Base-by-base conservation (phyloP, 2,329 filamentous ascomycete species). In the Hypoxylon sp. region DNA sequence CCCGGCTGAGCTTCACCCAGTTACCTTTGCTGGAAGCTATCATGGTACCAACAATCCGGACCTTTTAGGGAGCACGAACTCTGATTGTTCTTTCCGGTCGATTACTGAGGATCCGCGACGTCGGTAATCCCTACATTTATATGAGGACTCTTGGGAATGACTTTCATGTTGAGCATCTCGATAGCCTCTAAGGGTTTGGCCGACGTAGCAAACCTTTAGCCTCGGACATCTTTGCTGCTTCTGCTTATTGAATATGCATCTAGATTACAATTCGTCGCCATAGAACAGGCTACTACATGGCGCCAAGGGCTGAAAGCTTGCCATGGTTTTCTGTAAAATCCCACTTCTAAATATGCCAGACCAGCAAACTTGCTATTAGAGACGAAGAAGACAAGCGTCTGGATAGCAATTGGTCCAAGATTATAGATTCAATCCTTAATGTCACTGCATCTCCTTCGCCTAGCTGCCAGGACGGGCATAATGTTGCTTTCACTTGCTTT, bases 281-380 rank as follows among this genome's bases (percentile, higher is more conserved):
- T 54, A 15, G 28, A 30, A 22, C 30, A 17, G 46, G 20, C 28
- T 55, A 37, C 51, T 59, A 59, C 50, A 56, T 30, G 41, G 65
- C 65, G 65, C 63, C 24, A 64, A 49, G 30, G 51, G 65, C 65
- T 62, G 65, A 47, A 64, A 59, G 10, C 24, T 55, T 56, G 20
- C 39, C 34, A 56, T 57, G 41, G 32, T 17, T 53, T 51, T 34
- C 24, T 37, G 47, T 44, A 54, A 11, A 60, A 63, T 59, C 32
- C 50, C 17, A 60, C 34, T 51, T 46, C 41, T 26, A 58, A 58
- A 60, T 41, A 43, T 57, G 30, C 59, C 55, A 55, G 47, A 58
- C 53, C 54, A 56, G 53, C 54, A 47, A 55, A 44, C 47, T 39
- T 44, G 39, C 39, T 49, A 37, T 19, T 24, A 26, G 17, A 50